A percentile compares a stretch with the other conserved stretches of the same genome.
phyloP scores from a whole-genome alignment of 2,329 filamentous ascomycete genomes.

The Tolypocladium inflatum region DNA sequence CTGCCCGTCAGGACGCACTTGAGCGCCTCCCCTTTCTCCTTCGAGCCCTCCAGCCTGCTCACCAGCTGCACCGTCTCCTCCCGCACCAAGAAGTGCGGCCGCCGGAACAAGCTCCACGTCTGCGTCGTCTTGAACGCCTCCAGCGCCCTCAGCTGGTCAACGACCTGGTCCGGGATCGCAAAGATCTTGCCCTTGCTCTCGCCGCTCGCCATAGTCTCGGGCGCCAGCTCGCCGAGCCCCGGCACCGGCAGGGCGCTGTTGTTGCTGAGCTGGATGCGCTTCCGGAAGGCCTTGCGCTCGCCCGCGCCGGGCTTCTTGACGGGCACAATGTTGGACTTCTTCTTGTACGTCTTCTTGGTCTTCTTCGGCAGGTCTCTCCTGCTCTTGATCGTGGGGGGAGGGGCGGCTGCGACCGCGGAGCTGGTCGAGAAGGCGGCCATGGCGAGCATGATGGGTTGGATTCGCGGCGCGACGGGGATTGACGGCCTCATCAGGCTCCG shows the following conservation, averaged over 20 bases:
- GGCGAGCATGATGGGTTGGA: slow-evolving; percentile 19
- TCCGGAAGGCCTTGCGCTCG: slow-evolving; percentile 79
- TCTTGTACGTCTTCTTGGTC: slow-evolving; percentile 43
- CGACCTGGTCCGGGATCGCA: slow-evolving; percentile 55
- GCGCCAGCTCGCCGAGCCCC: slow-evolving; percentile 53
- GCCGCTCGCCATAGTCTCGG: slow-evolving; percentile 42
- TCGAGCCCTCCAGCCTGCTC: slow-evolving; percentile 49
- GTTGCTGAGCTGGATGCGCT: slow-evolving; percentile 87
- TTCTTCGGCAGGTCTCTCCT: slow-evolving; percentile 25
- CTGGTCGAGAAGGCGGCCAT: slow-evolving; percentile 32
- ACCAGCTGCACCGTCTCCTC: slow-evolving; percentile 67
- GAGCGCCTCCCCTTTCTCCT: slow-evolving; percentile 40
- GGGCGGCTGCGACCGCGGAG: slow-evolving; percentile 17
- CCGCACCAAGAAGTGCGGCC: slow-evolving; percentile 70
- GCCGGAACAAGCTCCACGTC: slow-evolving; percentile 77
- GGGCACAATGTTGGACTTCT: slow-evolving; percentile 30
- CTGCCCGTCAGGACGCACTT: slow-evolving; percentile 64
- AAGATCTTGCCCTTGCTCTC: slow-evolving; percentile 57
- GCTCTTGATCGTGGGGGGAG: slow-evolving; percentile 21
- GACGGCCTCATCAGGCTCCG: slow-evolving; percentile 31
- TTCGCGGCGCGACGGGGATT: slow-evolving; percentile 20
- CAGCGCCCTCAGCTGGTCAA: slow-evolving; percentile 73
- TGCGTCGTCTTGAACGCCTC: slow-evolving; percentile 90
- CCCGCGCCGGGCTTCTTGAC: slow-evolving; percentile 56
- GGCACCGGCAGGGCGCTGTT: slow-evolving; percentile 77